Evolutionary conservation across 768 basidiomycete species (phyloP), one percentile per base, ranked within the genome.

Genomic region (Agaricus bisporus): DNA sequence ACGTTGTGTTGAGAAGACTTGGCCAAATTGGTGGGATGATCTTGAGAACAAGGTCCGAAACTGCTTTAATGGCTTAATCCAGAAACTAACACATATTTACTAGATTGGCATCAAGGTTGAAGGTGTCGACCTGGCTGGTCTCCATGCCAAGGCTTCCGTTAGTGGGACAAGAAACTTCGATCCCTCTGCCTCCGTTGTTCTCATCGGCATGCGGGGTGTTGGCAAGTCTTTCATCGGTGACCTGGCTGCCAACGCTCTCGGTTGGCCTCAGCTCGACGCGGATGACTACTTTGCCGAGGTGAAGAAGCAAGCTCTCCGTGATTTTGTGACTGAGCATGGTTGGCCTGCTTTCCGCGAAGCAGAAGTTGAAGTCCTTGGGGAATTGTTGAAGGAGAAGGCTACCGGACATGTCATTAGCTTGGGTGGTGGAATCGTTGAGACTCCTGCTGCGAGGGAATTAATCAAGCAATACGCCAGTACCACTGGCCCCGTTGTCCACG

Each of bases 11-110:
- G 95, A 95, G 70, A 99, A 99, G 80, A 99, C 95, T 0, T 99
- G 95, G 95, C 97, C 97, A 0, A 95, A 94, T 65, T 99, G 95
- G 92, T 99, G 95, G 95, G 97, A 98, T 64, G 97, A 98, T 68
- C 76, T 99, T 22, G 82, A 91, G 65, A 94, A 91, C 73, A 97
- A 97, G 82, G 91, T 90, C 48, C 2, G 73, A 54, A 17, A 17
- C 14, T n/a, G 9, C 43, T 39, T 51, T 46, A 10, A 9, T n/a
- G 18, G 4, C 5, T 36, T 9, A 2, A n/a, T 26, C 11, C 5
- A 14, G 8, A 14, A 18, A 12, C 18, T 37, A 8, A 22, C 28
- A 18, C 1, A 18, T 47, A 38, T 38, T 22, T 54, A 32, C 1
- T 60, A 95, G 93, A 93, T 98, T 49, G 95, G 95, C 10, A 78